Evolutionary conservation across 306 rosid genomes (phyloP).

Genomic region (Boehmeria nivea): DNA sequence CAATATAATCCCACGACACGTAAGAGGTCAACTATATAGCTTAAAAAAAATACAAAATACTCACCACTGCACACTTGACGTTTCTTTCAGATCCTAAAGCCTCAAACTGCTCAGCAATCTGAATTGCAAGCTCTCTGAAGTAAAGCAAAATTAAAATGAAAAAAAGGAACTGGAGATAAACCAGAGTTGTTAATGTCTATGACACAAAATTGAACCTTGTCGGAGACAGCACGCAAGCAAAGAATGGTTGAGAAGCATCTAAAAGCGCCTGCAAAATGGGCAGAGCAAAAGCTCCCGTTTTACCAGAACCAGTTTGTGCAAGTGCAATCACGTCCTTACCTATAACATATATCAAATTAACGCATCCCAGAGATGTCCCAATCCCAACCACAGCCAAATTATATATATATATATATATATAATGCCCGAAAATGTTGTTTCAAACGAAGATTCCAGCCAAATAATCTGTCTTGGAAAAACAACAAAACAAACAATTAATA

Average conservation of each 20-base stretch:
- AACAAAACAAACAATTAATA: conserved; percentile 33
- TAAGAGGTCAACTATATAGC: not conserved
- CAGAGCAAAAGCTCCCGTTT: conserved; percentile 92
- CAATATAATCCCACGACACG: too few relatives aligned
- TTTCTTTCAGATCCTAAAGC: conserved; percentile 75
- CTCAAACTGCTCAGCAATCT: conserved; percentile 85
- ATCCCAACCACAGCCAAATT: too few relatives aligned
- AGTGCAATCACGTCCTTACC: conserved; percentile 93
- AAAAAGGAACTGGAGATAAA: not conserved
- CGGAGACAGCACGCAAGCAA: conserved; percentile 78
- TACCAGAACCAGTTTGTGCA: conserved; percentile 91
- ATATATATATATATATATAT: too few relatives aligned
- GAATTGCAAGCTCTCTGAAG: conserved; percentile 92
- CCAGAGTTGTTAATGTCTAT: too few relatives aligned
- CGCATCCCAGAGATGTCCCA: too few relatives aligned
- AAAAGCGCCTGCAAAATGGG: conserved; percentile 81
- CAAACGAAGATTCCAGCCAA: not conserved
- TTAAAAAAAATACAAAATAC: conserved; percentile 16
- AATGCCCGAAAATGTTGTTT: too few relatives aligned
- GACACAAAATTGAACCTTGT: conserved; percentile 69
- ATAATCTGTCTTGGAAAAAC: not conserved
- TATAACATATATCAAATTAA: too few relatives aligned
- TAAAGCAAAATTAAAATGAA: not conserved
- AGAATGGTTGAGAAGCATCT: conserved; percentile 59
- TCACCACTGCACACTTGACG: conserved; percentile 83